These are phyloP conservation scores for Coccinonectria pachysandricola DNA, from an alignment of 2,329 filamentous ascomycete genomes.

Conservation along the genomic window DNA sequence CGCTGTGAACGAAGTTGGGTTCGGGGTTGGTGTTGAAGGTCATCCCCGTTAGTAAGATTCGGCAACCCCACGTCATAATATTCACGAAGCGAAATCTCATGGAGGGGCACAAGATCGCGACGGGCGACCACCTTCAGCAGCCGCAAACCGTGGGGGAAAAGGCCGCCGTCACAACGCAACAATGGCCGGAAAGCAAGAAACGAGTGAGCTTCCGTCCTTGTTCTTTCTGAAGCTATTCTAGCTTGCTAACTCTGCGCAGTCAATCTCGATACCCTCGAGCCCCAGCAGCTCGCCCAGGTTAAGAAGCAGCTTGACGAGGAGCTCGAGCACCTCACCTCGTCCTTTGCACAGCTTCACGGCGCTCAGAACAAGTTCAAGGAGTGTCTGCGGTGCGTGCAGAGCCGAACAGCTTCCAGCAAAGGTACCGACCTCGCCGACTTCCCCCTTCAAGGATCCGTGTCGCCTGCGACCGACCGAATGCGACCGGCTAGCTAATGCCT, in stretches of 20 bases:
- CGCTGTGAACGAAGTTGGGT: no score
- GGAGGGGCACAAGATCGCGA: slow-evolving; percentile 15
- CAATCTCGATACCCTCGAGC: slow-evolving; percentile 63
- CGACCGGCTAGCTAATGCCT: no score
- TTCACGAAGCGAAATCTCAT: slow-evolving; percentile 17
- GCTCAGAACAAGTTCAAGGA: slow-evolving; percentile 90
- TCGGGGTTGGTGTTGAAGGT: not conserved
- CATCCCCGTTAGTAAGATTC: slow-evolving; percentile 23
- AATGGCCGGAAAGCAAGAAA: slow-evolving; percentile 26
- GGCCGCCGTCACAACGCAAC: slow-evolving; percentile 4
- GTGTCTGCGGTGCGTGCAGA: slow-evolving; percentile 67
- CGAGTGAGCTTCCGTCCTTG: slow-evolving; percentile 13
- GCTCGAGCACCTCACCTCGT: slow-evolving; percentile 84
- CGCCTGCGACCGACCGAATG: no score
- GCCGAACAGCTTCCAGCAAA: slow-evolving; percentile 21
- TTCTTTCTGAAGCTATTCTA: not conserved
- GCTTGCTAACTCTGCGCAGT: slow-evolving; percentile 32
- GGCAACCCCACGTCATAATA: slow-evolving; percentile 22
- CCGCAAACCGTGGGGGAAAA: not conserved
- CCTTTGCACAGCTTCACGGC: slow-evolving; percentile 79
- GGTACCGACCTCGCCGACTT: slow-evolving; percentile 14
- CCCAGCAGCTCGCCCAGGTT: slow-evolving; percentile 77
- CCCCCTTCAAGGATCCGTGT: not conserved
- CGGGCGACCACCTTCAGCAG: slow-evolving; percentile 4
- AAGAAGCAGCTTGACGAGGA: slow-evolving; percentile 96